Evolutionary conservation across 306 rosid species (phyloP), one percentile per base, ranked within the genome.

Genomic region (Cucurbita pepo): DNA sequence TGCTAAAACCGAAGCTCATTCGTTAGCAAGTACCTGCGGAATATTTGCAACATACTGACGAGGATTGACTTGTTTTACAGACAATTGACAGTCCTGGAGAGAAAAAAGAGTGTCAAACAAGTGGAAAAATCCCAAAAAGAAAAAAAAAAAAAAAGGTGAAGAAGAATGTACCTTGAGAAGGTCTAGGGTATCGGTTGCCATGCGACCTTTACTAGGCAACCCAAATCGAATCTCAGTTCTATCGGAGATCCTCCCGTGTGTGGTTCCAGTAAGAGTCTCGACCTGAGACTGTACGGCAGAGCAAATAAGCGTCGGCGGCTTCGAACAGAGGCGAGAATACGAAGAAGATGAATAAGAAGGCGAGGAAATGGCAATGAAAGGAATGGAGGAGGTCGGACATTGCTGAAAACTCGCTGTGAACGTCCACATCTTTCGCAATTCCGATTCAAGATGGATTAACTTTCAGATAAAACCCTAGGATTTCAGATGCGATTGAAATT

Each of bases 1-100:
- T 21, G 11, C 41, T 66, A 44, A 66, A 66, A 21, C 19, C 36
- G 8, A 66, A 45, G 16, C 7, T 41, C 52, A 30, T 38, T 1
- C 8, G 53, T 11, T 19, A 36, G 52, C 7, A 63, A 37, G 47
- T 15, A 93, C 98, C 90, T 86, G 92, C 5, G 98, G 92, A 75
- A 94, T 90, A 75, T 85, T 76, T 6, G 98, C 97, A 8, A 94
- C 95, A 59, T 94, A 94, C 13, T 90, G 97, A 3, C 97, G 79
- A 16, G 98, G 97, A 82, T 94, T 90, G 77, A 85, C 91, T 56
- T 89, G 96, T 79, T 90, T 90, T 63, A 94, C 96, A 1, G 96
- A 88, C 80, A 94, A 79, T 74, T 94, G 98, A 80, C 98, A 90
- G 60, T 93, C 85, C 87, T 87, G 44, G 13, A 47, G 43, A 50